These are phyloP conservation scores for Solidago caesia DNA, from an alignment of 129 eudicot genomes.

Conservation along the genomic window DNA sequence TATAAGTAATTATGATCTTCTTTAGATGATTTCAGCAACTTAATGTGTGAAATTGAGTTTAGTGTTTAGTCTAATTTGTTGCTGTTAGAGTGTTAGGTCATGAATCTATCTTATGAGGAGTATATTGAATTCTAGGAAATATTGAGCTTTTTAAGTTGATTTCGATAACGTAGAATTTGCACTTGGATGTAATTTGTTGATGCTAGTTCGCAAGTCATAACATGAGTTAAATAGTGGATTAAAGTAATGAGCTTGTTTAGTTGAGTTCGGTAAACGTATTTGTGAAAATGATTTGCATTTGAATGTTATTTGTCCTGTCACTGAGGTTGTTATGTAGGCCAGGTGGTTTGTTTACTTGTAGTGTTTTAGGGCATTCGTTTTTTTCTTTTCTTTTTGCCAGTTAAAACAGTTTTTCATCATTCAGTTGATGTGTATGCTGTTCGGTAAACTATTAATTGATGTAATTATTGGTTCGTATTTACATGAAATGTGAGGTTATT, in stretches of 20 bases:
- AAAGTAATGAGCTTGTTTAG: background rate
- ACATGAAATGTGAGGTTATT: background rate
- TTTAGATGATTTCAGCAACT: background rate
- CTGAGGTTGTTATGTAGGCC: background rate
- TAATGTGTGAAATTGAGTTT: slow-evolving; percentile 1
- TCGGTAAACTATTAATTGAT: background rate
- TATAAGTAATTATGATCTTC: background rate
- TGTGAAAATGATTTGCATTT: slow-evolving; percentile 7
- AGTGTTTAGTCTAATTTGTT: background rate
- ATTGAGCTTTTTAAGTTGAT: too few relatives aligned
- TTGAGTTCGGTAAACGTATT: background rate
- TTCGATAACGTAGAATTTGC: too few relatives aligned
- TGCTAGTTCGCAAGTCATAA: too few relatives aligned
- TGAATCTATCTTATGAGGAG: too few relatives aligned
- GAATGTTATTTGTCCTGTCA: background rate
- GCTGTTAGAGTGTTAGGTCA: background rate
- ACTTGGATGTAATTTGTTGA: too few relatives aligned
- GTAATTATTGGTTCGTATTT: background rate
- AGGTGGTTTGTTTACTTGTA: slow-evolving; percentile 17
- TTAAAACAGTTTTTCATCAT: background rate
- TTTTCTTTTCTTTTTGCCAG: background rate
- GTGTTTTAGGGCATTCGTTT: background rate
- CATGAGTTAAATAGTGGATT: too few relatives aligned
- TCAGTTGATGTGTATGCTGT: background rate
- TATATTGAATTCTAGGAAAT: background rate